Evolutionary conservation across 1,139 yeast genomes (phyloP).

Genomic region (Ashbya aceris): DNA sequence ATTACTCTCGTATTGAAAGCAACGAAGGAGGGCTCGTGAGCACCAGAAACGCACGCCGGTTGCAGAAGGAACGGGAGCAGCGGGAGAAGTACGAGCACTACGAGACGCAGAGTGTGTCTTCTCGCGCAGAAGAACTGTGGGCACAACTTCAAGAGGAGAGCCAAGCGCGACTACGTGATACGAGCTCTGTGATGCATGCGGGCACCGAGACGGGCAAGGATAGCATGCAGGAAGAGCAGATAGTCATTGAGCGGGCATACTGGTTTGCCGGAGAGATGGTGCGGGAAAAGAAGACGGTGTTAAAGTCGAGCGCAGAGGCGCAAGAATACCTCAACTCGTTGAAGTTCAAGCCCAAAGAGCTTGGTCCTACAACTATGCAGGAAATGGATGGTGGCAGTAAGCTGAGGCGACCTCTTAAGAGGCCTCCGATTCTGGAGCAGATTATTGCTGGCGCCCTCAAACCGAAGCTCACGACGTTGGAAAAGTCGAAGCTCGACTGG

Average conservation of each 20-base stretch:
- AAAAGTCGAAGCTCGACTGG: conserved; percentile 92
- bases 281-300: conserved; percentile 70
- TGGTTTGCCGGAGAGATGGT: conserved; percentile 84
- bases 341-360: conserved; percentile 26
- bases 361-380: conserved; percentile 27
- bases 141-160: conserved; percentile 30
- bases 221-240: conserved; percentile 35
- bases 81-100: conserved; percentile 23
- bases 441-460: conserved; percentile 48
- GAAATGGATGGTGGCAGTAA: conserved; percentile 12
- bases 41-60: conserved; percentile 45
- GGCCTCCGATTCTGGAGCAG: conserved; percentile 71
- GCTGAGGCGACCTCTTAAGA: conserved; percentile 41
- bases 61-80: conserved; percentile 31
- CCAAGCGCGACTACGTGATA: conserved; percentile 17
- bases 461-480: conserved; percentile 78
- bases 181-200: conserved; percentile 19
- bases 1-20: conserved; percentile 39
- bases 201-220: conserved; percentile 9
- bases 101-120: conserved; percentile 19
- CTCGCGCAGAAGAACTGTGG: conserved; percentile 43
- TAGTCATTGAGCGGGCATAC: conserved; percentile 68
- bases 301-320: conserved; percentile 74
- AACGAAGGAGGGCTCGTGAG: conserved; percentile 47
- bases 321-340: conserved; percentile 63